A percentile compares a stretch with the other conserved stretches of the same genome.
These are phyloP conservation scores for Heterotrichella gracilis DNA, from an alignment of 352 stramenopile species.

Conservation along the genomic window DNA sequence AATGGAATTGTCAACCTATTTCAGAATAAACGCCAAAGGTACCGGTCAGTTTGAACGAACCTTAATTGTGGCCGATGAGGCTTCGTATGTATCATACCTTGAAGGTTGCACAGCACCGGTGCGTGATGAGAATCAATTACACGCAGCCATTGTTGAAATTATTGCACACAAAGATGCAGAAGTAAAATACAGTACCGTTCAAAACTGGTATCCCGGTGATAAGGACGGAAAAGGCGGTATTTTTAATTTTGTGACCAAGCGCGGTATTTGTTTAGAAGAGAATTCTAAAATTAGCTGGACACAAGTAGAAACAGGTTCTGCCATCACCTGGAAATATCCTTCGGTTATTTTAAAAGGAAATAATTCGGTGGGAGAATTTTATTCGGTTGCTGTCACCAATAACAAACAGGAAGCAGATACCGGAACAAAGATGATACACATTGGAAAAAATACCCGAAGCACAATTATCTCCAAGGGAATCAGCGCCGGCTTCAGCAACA, in stretches of 20 bases:
- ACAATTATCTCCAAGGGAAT: background rate
- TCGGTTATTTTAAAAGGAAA: background rate
- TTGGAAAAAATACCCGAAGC: background rate
- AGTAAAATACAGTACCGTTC: background rate
- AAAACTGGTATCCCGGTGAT: slow-evolving; percentile 6
- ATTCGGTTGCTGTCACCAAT: background rate
- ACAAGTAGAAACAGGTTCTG: background rate
- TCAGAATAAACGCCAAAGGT: background rate
- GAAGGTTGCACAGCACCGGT: background rate
- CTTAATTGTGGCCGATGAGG: background rate
- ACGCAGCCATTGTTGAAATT: background rate
- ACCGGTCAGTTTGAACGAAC: background rate
- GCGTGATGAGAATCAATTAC: background rate
- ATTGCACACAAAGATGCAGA: background rate
- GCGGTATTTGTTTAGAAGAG: background rate
- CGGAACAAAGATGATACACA: slow-evolving; percentile 5
- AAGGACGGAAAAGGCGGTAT: background rate
- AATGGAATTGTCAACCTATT: background rate
- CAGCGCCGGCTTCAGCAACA: background rate
- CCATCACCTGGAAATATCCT: background rate
- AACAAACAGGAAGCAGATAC: background rate
- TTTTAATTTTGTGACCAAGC: background rate
- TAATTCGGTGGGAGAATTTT: background rate
- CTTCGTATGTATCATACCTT: background rate
- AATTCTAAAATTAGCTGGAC: background rate